These are phyloP conservation scores for Cyclostephanos tholiformis DNA, from an alignment of 108 stramenopile genomes.

Conservation along the genomic window DNA sequence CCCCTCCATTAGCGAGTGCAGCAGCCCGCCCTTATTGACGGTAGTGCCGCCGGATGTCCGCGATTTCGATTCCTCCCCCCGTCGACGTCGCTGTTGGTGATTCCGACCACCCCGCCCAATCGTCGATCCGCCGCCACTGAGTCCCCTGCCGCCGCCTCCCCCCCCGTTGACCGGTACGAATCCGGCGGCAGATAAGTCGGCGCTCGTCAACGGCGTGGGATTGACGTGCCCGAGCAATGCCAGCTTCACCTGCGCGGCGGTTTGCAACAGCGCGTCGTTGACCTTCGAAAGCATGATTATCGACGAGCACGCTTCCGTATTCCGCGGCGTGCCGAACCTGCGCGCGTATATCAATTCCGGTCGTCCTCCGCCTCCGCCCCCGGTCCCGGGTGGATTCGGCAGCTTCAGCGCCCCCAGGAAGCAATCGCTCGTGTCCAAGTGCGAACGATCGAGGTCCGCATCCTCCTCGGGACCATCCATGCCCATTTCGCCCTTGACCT, in stretches of 20 bases:
- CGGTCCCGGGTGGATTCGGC: slow-evolving; percentile 1
- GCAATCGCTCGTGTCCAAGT: slow-evolving; percentile 36
- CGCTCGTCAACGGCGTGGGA: slow-evolving; percentile 33
- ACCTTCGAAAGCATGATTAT: slow-evolving; percentile 24
- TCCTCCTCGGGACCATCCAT: neutral
- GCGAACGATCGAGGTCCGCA: slow-evolving; percentile 7
- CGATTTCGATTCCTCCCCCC: neutral
- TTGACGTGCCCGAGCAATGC: slow-evolving; percentile 45
- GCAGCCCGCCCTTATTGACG: slow-evolving; percentile 34
- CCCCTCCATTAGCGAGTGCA: slow-evolving; percentile 31
- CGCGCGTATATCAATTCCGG: slow-evolving; percentile 37
- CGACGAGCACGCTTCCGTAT: slow-evolving; percentile 37
- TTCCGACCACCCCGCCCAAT: neutral
- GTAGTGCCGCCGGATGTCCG: neutral
- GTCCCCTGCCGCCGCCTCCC: neutral
- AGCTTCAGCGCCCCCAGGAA: slow-evolving; percentile 45
- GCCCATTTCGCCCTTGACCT: slow-evolving; percentile 7
- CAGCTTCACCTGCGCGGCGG: slow-evolving; percentile 30
- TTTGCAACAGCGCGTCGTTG: slow-evolving; percentile 30
- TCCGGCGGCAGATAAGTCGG: slow-evolving; percentile 16
- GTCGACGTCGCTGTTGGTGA: neutral
- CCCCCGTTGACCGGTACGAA: too few relatives aligned
- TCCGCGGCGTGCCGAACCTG: slow-evolving; percentile 39
- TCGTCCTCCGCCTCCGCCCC: neutral
- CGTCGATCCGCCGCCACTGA: neutral